Base-by-base conservation (phyloP, 2,329 filamentous ascomycete genomes). In the Paracoccidioides lutzii region DNA sequence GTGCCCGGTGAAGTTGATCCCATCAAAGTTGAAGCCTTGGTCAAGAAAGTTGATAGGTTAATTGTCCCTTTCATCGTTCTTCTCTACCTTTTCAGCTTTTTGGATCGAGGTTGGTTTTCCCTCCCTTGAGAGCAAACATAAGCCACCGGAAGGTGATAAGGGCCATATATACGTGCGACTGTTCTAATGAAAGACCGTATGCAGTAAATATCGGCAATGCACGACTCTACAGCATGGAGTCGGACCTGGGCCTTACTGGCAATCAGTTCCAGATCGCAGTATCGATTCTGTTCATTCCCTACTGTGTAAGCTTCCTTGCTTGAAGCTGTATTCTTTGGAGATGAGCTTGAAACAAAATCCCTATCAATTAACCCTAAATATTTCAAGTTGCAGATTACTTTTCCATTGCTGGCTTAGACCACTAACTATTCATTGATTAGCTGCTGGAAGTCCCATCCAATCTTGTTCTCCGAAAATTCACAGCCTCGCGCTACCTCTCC, bases 121-220 rank as follows among this genome's bases (percentile, higher is more conserved):
- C 28, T 28, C 22, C 28, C 4, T 32, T 22, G 28, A 12, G 3
- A 10, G 5, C 40, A n/a, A 42, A 14, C 14, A 5, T 4, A n/a
- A 42, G 40, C 14, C 37, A 38, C 12, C 12, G 37, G 37, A 7
- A 38, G 7, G 37, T 30, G 22, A 49, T n/a, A 22, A 40, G 9
- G 22, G 14, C 2, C 28, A 49, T 12, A 38, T 33, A n/a, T 14
- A 32, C 49, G 5, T 28, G 9, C 8, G 35, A 12, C 6, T 37
- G 10, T 58, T 44, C 56, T 43, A 5, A 30, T 15, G 12, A 12
- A 22, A 22, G 22, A 22, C 35, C 14, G 1, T n/a, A 15, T 55
- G 32, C 62, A 69, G 83, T 87, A 54, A 88, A 88, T 65, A 88
- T 89, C 59, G 83, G 83, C 54, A 87, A 87, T 71, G 84, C 84